Base-by-base conservation (phyloP, 176 grass and related monocot species). In the Otatea glauca region DNA sequence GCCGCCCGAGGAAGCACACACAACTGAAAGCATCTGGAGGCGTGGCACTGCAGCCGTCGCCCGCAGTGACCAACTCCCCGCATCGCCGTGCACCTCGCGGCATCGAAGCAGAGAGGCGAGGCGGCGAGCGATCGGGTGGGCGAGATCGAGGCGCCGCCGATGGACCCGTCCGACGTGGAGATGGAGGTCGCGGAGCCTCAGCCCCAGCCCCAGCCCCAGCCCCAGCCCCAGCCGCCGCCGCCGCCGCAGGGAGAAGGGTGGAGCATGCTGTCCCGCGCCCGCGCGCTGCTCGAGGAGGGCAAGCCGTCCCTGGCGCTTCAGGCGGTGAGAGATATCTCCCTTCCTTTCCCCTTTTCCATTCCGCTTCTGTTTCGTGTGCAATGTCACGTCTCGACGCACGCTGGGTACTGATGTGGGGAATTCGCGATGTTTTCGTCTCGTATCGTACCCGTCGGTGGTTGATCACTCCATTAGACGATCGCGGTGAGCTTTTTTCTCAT, bases 291-390 rank as follows among this genome's bases (percentile, higher is more conserved):
- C 74, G 59, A 84, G 74, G 88, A 91, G 77, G 94, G 94, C 83
- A 89, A 91, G 66, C 94, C 94, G 59, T 92, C 92, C 35, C 88
- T 81, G 37, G 92, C 94, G 65, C 94, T 97, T 55, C 94, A 97
- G 83, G 69, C 88, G 86, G 94, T 97, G 80, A 91, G 90, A 73
- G 54, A 71, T 35, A 23, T n/a, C 45, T 11, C 5, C 24, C 39
- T 61, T n/a, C 51, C 2, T 65, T 58, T 23, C 64, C 21, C 53
- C 65, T 61, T 55, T 43, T 7, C 54, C 72, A 60, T 23, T 58
- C 59, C 66, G 67, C 51, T 50, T 86, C 84, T 74, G 56, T 86
- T 86, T 73, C 56, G 6, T 61, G 24, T 21, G 78, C 39, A 55
- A 16, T 32, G 53, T 44, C 32, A 74, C 41, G 65, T 69, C 10